Conservation (phyloP, 2,329 filamentous ascomycete species). For the Beauveria bassiana region DNA sequence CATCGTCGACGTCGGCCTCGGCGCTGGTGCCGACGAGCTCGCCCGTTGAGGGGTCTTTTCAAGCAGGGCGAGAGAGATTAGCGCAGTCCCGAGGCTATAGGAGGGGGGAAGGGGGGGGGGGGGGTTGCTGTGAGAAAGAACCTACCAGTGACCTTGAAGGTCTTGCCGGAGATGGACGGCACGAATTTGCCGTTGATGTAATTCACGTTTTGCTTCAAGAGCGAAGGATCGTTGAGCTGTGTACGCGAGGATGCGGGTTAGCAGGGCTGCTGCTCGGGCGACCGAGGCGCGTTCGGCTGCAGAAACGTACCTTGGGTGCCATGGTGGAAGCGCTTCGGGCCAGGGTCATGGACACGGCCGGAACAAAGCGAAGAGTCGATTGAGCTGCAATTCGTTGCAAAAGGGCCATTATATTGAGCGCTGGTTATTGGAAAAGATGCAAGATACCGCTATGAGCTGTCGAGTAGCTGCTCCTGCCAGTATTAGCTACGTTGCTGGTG, state of each 20-base stretch:
- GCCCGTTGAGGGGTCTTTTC: slow-evolving; percentile 71
- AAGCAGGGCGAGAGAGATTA: background rate
- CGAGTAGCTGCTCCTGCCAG: background rate
- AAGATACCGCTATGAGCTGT: background rate
- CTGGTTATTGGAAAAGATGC: background rate
- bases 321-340: slow-evolving; percentile 38
- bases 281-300: background rate
- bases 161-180: slow-evolving; percentile 75
- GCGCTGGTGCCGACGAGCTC: slow-evolving; percentile 75
- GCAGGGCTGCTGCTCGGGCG: background rate
- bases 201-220: slow-evolving; percentile 74
- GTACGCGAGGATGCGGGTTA: background rate
- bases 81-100: background rate
- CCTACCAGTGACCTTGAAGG: slow-evolving; percentile 74
- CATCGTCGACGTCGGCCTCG: slow-evolving; percentile 74
- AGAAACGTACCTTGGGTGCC: slow-evolving; percentile 34
- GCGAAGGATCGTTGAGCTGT: slow-evolving; percentile 68
- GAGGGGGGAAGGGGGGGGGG: too few relatives aligned
- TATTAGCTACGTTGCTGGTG: slow-evolving; percentile 5
- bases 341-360: slow-evolving; percentile 19
- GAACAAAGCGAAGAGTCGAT: slow-evolving; percentile 24
- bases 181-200: slow-evolving; percentile 95
- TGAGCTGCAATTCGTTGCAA: slow-evolving; percentile 24
- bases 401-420: slow-evolving; percentile 21
- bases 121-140: background rate